Evolutionary conservation across 1,139 yeast genomes (phyloP).

Genomic region (Lodderomyces metapsilosis): DNA sequence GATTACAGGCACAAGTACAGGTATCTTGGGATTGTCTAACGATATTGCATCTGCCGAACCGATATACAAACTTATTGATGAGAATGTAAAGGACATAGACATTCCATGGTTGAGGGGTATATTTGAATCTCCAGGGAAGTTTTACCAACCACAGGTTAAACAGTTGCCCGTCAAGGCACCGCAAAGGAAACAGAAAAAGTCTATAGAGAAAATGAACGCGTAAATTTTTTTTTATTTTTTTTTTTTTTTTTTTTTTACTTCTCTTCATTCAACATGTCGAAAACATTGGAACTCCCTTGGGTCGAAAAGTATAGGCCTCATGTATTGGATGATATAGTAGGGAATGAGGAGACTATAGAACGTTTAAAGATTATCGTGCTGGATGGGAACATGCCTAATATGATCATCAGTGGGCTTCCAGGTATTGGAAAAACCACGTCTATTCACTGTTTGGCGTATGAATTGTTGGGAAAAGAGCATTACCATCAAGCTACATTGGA

Average conservation of each 20-base stretch:
- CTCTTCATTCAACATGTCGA: conserved; percentile 10
- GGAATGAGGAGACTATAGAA: conserved; percentile 87
- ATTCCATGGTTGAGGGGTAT: conserved; percentile 47
- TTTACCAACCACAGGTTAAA: conserved; percentile 4
- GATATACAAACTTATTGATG: conserved; percentile 30
- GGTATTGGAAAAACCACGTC: conserved; percentile 98
- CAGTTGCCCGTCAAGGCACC: conserved; percentile 32
- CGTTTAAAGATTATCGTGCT: conserved; percentile 78
- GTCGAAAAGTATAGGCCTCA: conserved; percentile 94
- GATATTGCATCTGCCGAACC: conserved; percentile 17
- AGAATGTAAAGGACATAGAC: conserved; percentile 33
- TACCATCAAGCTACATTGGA: conserved; percentile 86
- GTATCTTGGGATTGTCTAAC: conserved; percentile 29
- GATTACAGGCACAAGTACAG: conserved; percentile 12
- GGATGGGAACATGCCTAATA: conserved; percentile 96
- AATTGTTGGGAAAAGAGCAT: conserved; percentile 65
- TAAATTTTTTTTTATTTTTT: neutral
- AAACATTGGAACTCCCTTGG: conserved; percentile 54
- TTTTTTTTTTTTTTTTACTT: neutral
- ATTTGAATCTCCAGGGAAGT: conserved; percentile 15
- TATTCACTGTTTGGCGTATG: conserved; percentile 84
- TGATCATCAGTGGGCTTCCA: conserved; percentile 91
- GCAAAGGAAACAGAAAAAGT: conserved; percentile 5
- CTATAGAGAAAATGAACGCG: neutral
- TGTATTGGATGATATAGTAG: conserved; percentile 79